Conservation (phyloP, 1,284 basidiomycete genomes). For the Malassezia sp. region DNA sequence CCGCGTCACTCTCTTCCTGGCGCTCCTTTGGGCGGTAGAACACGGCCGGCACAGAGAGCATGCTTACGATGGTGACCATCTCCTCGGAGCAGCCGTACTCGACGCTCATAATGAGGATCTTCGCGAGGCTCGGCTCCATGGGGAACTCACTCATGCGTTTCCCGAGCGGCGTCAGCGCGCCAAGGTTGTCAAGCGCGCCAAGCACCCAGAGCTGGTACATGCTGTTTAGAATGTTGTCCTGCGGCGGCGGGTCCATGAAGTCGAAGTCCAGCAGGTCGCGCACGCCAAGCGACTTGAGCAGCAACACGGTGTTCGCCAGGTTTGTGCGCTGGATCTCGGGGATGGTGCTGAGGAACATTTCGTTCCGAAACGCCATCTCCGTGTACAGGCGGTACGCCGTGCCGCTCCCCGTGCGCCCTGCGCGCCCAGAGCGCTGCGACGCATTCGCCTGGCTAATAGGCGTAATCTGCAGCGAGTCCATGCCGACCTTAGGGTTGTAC, state of each 20-base stretch:
- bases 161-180: constrained; percentile 82
- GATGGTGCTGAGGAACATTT: constrained; percentile 89
- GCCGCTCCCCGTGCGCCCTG: constrained; percentile 78
- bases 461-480: constrained; percentile 97
- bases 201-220: constrained; percentile 99
- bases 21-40: constrained; percentile 91
- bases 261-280: constrained; percentile 95
- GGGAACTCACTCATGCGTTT: constrained; percentile 92
- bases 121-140: constrained; percentile 74
- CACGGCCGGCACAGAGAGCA: constrained; percentile 85
- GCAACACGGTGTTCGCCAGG: constrained; percentile 83
- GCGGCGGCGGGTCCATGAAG: constrained; percentile 88
- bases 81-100: constrained; percentile 85
- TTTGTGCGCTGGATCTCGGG: constrained; percentile 98
- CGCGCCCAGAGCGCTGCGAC: constrained; percentile 89
- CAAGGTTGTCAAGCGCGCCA: constrained; percentile 89
- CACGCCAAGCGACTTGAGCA: constrained; percentile 86
- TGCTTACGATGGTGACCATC: constrained; percentile 96
- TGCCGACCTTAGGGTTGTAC: constrained; percentile 96
- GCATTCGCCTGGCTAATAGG: constrained; percentile 88
- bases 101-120: constrained; percentile 92
- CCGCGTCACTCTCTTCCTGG: constrained; percentile 90
- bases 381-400: constrained; percentile 91
- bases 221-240: constrained; percentile 58
- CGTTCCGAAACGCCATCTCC: constrained; percentile 88